Conservation (phyloP, 805 yeast genomes). For the Saccharomycopsis sp. region DNA sequence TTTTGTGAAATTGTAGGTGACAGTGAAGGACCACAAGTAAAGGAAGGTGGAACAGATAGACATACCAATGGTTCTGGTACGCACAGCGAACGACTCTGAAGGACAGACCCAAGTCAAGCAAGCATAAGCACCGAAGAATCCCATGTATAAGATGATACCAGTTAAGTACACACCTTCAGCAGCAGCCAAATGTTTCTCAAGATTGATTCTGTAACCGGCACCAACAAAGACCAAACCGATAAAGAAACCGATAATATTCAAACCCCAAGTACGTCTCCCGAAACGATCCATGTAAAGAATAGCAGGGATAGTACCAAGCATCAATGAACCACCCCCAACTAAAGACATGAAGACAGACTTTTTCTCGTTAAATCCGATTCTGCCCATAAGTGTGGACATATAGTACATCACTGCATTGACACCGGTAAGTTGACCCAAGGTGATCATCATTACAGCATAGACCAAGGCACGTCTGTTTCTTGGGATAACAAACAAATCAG, state of each 20-base stretch:
- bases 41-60: constrained; percentile 49
- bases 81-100: constrained; percentile 53
- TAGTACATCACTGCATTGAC: constrained; percentile 62
- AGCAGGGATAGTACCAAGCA: constrained; percentile 63
- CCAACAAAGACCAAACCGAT: constrained; percentile 56
- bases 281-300: constrained; percentile 49
- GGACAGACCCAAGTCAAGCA: constrained; percentile 66
- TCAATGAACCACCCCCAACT: constrained; percentile 59
- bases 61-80: constrained; percentile 60
- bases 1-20: constrained; percentile 53
- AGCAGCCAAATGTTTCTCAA: constrained; percentile 34
- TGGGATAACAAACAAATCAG: constrained; percentile 48
- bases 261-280: constrained; percentile 56
- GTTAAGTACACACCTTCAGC: constrained; percentile 56
- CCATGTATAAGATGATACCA: constrained; percentile 58
- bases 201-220: constrained; percentile 42
- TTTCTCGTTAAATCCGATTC: constrained; percentile 47
- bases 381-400: constrained; percentile 49
- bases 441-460: constrained; percentile 51
- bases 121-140: constrained; percentile 60
- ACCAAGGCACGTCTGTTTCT: constrained; percentile 57
- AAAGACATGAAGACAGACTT: constrained; percentile 58
- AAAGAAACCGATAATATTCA: constrained; percentile 50
- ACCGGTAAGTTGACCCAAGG: constrained; percentile 62
- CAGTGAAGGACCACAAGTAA: constrained; percentile 56